A percentile compares a stretch with the other conserved stretches of the same genome.
Evolutionary conservation across 257 asterid genomes (phyloP).

Genomic region (Salvia miltiorrhiza): DNA sequence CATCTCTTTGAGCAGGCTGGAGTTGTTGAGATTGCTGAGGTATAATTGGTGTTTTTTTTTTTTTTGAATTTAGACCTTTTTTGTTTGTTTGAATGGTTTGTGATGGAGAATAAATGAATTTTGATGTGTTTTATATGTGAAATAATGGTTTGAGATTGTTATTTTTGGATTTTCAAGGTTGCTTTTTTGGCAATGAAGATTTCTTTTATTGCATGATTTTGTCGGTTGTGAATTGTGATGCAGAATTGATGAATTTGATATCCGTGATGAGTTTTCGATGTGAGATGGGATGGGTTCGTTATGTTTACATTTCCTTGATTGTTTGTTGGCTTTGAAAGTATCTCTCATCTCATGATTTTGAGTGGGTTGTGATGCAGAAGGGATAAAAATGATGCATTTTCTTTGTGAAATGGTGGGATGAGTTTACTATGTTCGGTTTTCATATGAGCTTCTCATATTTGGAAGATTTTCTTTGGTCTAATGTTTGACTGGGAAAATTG

Average conservation of each 20-base stretch:
- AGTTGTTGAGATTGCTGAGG: constrained; percentile 84
- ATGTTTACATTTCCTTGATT: neutral
- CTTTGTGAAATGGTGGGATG: neutral
- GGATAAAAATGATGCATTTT: neutral
- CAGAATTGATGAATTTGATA: neutral
- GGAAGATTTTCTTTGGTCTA: neutral
- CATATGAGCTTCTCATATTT: neutral
- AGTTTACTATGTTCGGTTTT: neutral
- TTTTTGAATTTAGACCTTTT: neutral
- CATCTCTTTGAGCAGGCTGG: constrained; percentile 76
- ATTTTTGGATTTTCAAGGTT: neutral
- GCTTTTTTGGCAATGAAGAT: neutral
- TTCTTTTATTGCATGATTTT: neutral
- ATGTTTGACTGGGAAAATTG: neutral
- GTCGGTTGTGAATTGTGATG: neutral
- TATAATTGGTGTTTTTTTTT: constrained; percentile 3
- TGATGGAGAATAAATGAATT: neutral
- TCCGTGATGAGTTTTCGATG: neutral
- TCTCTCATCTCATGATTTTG: neutral
- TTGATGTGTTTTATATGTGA: neutral
- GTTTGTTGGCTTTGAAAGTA: neutral
- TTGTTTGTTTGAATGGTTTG: neutral
- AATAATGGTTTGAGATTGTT: neutral
- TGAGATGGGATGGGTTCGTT: neutral
- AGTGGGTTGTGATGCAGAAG: neutral